These are phyloP conservation scores for Dioscorea dumetorum DNA, from an alignment of 106 monocot genomes.

Conservation along the genomic window DNA sequence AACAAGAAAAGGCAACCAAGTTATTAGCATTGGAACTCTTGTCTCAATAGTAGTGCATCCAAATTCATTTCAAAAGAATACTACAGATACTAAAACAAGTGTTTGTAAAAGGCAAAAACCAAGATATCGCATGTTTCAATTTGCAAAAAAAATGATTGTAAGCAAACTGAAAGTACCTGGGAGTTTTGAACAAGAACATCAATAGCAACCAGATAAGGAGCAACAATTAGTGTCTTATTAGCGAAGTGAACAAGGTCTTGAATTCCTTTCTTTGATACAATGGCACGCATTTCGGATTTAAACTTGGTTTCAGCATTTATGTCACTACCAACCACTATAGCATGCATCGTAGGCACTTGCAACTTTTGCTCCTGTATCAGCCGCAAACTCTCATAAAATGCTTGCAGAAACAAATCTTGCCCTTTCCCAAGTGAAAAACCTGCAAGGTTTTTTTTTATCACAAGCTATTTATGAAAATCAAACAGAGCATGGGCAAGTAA, in stretches of 20 bases:
- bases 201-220: constrained; percentile 87
- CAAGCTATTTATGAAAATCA: too few relatives aligned
- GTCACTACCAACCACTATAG: constrained; percentile 91
- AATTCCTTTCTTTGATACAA: too few relatives aligned
- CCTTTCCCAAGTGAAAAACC: too few relatives aligned
- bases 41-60: not conserved
- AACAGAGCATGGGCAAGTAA: too few relatives aligned
- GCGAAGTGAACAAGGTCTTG: constrained; percentile 85
- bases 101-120: not conserved
- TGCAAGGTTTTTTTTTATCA: too few relatives aligned
- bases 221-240: constrained; percentile 80
- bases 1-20: not conserved
- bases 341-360: constrained; percentile 76
- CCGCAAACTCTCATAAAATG: constrained; percentile 77
- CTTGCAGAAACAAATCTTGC: too few relatives aligned
- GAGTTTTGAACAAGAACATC: constrained; percentile 97
- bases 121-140: not conserved
- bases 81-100: too few relatives aligned
- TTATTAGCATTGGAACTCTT: not conserved
- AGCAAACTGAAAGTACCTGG: constrained; percentile 46
- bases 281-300: constrained; percentile 68
- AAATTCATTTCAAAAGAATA: not conserved
- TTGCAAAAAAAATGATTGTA: not conserved
- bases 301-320: constrained; percentile 81
- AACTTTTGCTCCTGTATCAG: constrained; percentile 62